phyloP scores from a whole-genome alignment of 306 rosid species.

The Arachis hypogaea region DNA sequence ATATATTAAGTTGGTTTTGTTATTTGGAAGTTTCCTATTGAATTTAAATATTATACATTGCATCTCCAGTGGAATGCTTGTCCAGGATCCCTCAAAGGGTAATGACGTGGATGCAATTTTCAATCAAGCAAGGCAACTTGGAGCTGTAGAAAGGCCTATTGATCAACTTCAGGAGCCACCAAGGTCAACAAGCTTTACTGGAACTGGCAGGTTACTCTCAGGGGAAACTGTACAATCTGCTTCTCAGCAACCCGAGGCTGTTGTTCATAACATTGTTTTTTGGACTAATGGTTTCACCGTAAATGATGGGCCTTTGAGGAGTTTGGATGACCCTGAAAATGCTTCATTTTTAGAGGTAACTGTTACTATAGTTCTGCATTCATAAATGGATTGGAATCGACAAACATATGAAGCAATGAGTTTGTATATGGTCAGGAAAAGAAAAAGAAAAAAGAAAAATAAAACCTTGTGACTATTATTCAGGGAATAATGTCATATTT shows the following conservation, averaged over 20 bases:
- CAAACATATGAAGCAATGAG: not conserved
- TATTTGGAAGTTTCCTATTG: not conserved
- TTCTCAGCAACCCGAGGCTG: slow-evolving; percentile 65
- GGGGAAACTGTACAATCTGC: slow-evolving; percentile 67
- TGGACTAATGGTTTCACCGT: slow-evolving; percentile 83
- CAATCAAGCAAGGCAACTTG: slow-evolving; percentile 69
- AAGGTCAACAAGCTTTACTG: slow-evolving; percentile 72
- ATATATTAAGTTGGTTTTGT: slow-evolving; percentile 12
- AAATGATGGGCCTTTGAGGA: slow-evolving; percentile 79
- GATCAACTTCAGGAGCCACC: slow-evolving; percentile 58
- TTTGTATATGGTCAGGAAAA: not conserved
- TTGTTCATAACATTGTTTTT: slow-evolving; percentile 71
- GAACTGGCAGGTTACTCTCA: slow-evolving; percentile 77
- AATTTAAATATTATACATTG: slow-evolving; percentile 25
- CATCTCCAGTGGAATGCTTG: slow-evolving; percentile 81
- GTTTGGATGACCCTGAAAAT: slow-evolving; percentile 82
- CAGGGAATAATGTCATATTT: not conserved
- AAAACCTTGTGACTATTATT: slow-evolving; percentile 7
- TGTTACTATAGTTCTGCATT: not conserved
- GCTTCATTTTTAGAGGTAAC: slow-evolving; percentile 80
- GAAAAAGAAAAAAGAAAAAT: not conserved
- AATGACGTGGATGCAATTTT: slow-evolving; percentile 74
- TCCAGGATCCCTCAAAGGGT: slow-evolving; percentile 77
- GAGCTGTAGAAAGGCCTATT: slow-evolving; percentile 73
- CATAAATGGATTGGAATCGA: not conserved